Base-by-base conservation (phyloP, 1,139 yeast genomes). In the Hansenula sp. region DNA sequence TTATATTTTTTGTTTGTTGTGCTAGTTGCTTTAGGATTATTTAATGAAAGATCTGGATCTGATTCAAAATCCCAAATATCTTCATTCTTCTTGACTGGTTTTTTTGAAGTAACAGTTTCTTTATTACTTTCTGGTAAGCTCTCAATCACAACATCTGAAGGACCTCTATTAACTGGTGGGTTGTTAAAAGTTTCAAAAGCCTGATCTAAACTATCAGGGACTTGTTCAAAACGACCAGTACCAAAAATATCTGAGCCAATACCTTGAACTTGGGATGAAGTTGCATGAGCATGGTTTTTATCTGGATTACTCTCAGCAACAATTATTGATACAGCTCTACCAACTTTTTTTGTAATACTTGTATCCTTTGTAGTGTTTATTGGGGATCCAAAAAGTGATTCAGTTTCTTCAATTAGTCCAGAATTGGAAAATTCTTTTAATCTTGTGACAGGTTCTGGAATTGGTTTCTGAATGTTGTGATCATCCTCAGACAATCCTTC, bases 31-130 rank as follows among this genome's bases (percentile, higher is more conserved):
- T 41, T 14, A 8, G 19, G 21, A 24, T 31, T 27, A 9, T 17
- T n/a, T 11, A 30, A 28, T 16, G 19, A 19, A 5, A 29, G 27
- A 29, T 37, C 44, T 3, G 22, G 29, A 34, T 40, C 44, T 2
- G 44, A 42, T 14, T 46, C 48, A 28, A 53, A 43, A 31, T 49
- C 54, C 57, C 57, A 53, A 26, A 50, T 42, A 37, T 53, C 57
- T 12, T 27, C 29, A 3, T 27, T 24, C 13, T 26, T 4, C 11
- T 16, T 32, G 10, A 13, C 9, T 25, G 14, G 13, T 3, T 14
- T 6, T 3, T 13, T 17, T 33, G 17, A 2, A 13, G 13, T 18
- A 12, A 11, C n/a, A 6, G 28, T 12, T 14, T 14, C n/a, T 4
- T 3, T 5, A 4, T 9, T 22, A 16, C 9, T 6, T 21, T 21